Percentiles rank a stretch among this genome's conserved stretches.
Conservation (phyloP, 164 flowering plant species). For the Brasenia schreberi region DNA sequence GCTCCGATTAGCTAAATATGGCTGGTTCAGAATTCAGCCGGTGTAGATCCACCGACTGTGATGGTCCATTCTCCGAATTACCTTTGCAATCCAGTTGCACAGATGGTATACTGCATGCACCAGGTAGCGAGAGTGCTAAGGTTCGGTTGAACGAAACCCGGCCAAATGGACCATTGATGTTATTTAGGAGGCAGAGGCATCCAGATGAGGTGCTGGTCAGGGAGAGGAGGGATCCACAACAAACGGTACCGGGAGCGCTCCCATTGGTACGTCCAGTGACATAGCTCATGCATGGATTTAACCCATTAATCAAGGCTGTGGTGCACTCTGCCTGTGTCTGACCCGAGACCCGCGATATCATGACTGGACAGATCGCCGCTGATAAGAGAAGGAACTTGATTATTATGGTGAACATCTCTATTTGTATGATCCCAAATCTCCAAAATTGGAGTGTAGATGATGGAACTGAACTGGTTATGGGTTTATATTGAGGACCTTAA, state of each 20-base stretch:
- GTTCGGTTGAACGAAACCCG: conserved; percentile 34
- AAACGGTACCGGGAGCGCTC: conserved; percentile 42
- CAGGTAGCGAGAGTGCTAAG: conserved; percentile 17
- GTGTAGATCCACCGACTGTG: too few species aligned
- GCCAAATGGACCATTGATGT: conserved; percentile 45
- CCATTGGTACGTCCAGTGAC: conserved; percentile 32
- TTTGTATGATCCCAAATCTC: background rate
- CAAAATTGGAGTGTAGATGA: too few species aligned
- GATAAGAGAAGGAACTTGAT: conserved; percentile 12
- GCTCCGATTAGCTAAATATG: too few species aligned
- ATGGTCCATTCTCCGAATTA: too few species aligned
- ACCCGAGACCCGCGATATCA: conserved; percentile 18
- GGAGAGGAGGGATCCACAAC: conserved; percentile 48
- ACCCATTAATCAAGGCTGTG: conserved; percentile 32
- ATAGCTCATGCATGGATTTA: conserved; percentile 60
- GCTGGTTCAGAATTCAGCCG: too few species aligned
- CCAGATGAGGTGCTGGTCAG: conserved; percentile 29
- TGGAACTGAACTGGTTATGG: too few species aligned
- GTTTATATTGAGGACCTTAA: too few species aligned
- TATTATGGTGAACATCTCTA: conserved; percentile 1
- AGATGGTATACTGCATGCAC: conserved; percentile 50
- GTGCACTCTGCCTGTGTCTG: conserved; percentile 48
- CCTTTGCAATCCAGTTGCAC: conserved; percentile 74
- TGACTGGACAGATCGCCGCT: background rate
- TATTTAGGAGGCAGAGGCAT: conserved; percentile 58